These are phyloP conservation scores for Talaromyces rugulosus DNA, from an alignment of 2,329 filamentous ascomycete genomes.

Conservation along the genomic window DNA sequence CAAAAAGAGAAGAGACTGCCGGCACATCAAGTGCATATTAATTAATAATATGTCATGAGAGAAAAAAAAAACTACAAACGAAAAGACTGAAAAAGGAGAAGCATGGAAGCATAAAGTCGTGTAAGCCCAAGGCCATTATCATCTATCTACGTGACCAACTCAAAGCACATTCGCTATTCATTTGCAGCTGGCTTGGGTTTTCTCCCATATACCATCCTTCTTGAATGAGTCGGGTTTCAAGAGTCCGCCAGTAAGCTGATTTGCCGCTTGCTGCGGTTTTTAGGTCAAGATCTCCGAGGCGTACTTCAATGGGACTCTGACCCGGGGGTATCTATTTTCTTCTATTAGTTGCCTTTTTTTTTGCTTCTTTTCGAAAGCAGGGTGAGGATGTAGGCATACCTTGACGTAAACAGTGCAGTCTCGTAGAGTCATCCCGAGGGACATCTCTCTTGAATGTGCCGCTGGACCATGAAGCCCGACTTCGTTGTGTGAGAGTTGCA, in stretches of 20 bases:
- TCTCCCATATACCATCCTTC: constrained; percentile 62
- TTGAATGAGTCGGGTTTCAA: constrained; percentile 60
- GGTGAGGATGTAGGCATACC: constrained; percentile 34
- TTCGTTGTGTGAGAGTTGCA: constrained; percentile 30
- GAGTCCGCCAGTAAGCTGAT: constrained; percentile 62
- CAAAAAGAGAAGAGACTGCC: neutral
- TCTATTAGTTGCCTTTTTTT: neutral
- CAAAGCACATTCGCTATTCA: constrained; percentile 30
- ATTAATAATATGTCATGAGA: neutral
- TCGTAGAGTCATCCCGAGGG: constrained; percentile 72
- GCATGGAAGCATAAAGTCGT: neutral
- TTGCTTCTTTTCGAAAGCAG: neutral
- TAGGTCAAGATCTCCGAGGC: constrained; percentile 72
- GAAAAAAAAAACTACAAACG: neutral
- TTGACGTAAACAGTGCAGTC: constrained; percentile 74
- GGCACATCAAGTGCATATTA: neutral
- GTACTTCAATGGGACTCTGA: constrained; percentile 37
- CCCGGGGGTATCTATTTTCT: constrained; percentile 29
- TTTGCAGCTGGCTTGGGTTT: constrained; percentile 24
- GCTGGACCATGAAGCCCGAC: constrained; percentile 34
- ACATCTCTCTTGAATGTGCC: constrained; percentile 46
- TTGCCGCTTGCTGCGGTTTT: constrained; percentile 65
- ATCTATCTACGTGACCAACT: constrained; percentile 11
- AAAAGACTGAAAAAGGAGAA: neutral
- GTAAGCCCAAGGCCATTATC: neutral